A percentile compares a stretch with the other conserved stretches of the same genome.
These are phyloP conservation scores for Sinapis alba DNA, from an alignment of 441 rosid genomes.

Conservation along the genomic window DNA sequence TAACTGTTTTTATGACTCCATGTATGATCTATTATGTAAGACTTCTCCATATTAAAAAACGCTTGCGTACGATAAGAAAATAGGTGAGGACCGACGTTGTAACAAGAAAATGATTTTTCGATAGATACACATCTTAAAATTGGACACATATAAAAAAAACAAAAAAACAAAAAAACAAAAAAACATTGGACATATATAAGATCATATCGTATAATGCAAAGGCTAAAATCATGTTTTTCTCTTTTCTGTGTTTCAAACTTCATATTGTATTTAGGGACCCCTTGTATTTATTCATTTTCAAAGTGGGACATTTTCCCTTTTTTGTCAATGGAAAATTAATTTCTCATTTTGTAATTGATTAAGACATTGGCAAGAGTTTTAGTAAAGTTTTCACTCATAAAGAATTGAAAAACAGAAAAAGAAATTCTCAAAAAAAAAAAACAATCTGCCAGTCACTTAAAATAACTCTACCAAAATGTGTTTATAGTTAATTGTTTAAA, in stretches of 20 bases:
- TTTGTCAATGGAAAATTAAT: not conserved
- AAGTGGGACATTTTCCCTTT: not conserved
- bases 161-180: no score
- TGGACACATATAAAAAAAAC: no score
- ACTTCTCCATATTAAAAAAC: not conserved
- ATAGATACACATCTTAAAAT: not conserved
- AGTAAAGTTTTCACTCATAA: no score
- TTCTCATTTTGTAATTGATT: not conserved
- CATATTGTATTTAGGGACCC: conserved; percentile 1
- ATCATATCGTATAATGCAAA: conserved; percentile 24
- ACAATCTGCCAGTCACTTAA: no score
- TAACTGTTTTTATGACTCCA: not conserved
- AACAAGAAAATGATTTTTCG: not conserved
- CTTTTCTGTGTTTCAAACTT: not conserved
- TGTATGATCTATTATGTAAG: not conserved
- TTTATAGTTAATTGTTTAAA: no score
- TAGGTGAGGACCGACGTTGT: conserved; percentile 16
- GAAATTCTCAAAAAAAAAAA: no score
- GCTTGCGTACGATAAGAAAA: not conserved
- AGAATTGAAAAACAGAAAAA: no score
- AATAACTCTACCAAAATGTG: no score
- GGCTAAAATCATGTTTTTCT: not conserved
- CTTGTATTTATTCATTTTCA: conserved; percentile 20
- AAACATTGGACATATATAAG: no score
- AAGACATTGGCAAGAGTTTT: no score